Conservation (phyloP, 805 yeast species). For the Ogataea trehaloabstinens region DNA sequence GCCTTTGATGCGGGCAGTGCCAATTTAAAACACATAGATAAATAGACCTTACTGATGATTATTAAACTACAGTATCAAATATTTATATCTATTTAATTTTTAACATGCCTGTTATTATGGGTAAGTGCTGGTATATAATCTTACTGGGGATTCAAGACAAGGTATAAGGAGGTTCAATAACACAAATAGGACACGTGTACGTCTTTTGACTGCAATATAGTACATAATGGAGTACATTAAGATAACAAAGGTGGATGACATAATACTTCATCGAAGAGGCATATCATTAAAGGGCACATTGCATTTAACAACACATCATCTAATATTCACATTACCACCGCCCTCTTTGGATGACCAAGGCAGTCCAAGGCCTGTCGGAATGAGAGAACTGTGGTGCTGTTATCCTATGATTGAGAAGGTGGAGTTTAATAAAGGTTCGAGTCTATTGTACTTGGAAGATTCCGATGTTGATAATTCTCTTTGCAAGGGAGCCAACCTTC, state of each 20-base stretch:
- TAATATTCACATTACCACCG: constrained; percentile 52
- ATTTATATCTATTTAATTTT: not conserved
- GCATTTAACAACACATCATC: constrained; percentile 73
- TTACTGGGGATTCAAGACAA: too few species aligned
- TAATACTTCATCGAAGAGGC: constrained; percentile 59
- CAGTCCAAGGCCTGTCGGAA: constrained; percentile 19
- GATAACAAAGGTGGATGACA: constrained; percentile 44
- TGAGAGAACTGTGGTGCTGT: constrained; percentile 83
- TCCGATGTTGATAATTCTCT: constrained; percentile 15
- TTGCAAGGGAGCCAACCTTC: constrained; percentile 48
- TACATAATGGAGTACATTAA: constrained; percentile 54
- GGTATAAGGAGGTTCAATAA: too few species aligned
- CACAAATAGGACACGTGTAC: too few species aligned
- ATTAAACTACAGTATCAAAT: not conserved
- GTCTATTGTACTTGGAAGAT: constrained; percentile 28
- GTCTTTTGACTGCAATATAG: too few species aligned
- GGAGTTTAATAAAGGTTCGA: constrained; percentile 54
- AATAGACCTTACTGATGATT: not conserved
- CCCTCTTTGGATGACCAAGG: constrained; percentile 7
- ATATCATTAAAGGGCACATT: constrained; percentile 53
- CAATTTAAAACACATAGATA: too few species aligned
- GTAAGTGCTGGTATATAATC: too few species aligned
- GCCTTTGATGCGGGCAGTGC: constrained; percentile 7
- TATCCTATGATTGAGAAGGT: constrained; percentile 78
- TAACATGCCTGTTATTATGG: too few species aligned